Conservation (phyloP, 306 rosid species). For the Ammopiptanthus mongolicus region DNA sequence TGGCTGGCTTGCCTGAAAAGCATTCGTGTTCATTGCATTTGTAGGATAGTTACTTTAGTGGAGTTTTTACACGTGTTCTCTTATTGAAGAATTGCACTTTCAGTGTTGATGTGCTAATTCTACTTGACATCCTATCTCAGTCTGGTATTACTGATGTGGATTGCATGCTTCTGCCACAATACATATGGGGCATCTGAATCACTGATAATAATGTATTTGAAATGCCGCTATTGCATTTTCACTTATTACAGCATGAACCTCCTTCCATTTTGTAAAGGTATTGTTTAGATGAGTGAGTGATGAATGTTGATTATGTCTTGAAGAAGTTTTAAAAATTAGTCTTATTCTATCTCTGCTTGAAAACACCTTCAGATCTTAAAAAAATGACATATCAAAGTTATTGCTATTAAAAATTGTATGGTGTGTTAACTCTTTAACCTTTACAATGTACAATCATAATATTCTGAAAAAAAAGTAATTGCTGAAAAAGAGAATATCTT, state of each 20-base stretch:
- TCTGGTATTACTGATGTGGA: neutral
- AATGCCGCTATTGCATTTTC: neutral
- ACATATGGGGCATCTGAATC: neutral
- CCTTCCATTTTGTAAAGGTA: neutral
- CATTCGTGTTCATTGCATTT: constrained; percentile 4
- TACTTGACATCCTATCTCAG: neutral
- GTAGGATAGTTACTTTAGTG: neutral
- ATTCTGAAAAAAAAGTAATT: neutral
- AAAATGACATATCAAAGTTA: neutral
- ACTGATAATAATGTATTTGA: constrained; percentile 13
- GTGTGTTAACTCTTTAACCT: neutral
- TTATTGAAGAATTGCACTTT: constrained; percentile 11
- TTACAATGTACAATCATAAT: neutral
- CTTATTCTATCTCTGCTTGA: neutral
- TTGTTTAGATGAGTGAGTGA: constrained; percentile 7
- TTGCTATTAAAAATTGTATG: neutral
- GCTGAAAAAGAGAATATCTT: neutral
- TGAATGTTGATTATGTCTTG: neutral
- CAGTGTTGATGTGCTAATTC: constrained; percentile 1
- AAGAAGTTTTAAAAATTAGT: neutral
- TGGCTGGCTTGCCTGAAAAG: neutral
- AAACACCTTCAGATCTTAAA: neutral
- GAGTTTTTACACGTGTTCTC: neutral
- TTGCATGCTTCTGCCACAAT: constrained; percentile 13
- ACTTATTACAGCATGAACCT: neutral